These are phyloP conservation scores for Geoglossum cookeanum DNA, from an alignment of 2,329 filamentous ascomycete genomes.

Conservation along the genomic window DNA sequence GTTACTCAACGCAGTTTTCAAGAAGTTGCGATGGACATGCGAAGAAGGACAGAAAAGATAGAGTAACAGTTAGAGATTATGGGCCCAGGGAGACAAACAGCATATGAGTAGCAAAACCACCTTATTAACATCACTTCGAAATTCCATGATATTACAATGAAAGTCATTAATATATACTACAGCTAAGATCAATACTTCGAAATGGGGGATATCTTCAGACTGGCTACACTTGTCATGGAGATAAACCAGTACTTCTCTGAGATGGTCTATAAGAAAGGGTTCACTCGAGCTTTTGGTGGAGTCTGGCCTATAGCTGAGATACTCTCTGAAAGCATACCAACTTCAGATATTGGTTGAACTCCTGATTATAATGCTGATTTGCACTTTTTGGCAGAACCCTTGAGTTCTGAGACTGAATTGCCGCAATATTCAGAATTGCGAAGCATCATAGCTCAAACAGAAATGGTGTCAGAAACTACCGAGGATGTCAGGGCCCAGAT, in stretches of 20 bases:
- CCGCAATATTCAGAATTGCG: constrained; percentile 8
- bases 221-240: constrained; percentile 17
- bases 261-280: constrained; percentile 14
- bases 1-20: constrained; percentile 28
- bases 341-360: too few relatives aligned
- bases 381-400: too few relatives aligned
- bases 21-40: constrained; percentile 22
- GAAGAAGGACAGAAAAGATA: constrained; percentile 14
- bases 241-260: constrained; percentile 14
- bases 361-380: too few relatives aligned
- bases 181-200: constrained; percentile 19
- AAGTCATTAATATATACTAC: constrained; percentile 21
- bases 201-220: constrained; percentile 13
- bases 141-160: constrained; percentile 12
- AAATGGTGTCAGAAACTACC: constrained; percentile 7
- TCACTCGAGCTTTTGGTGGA: constrained; percentile 3
- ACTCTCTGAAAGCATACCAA: too few relatives aligned
- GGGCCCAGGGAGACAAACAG: constrained; percentile 18
- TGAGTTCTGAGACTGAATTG: too few relatives aligned
- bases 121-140: constrained; percentile 20
- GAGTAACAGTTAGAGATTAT: constrained; percentile 16
- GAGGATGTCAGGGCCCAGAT: too few relatives aligned
- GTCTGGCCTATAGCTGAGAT: too few relatives aligned
- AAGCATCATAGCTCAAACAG: constrained; percentile 8
- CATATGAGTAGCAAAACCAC: constrained; percentile 19